These are phyloP conservation scores for Asterochloris erici DNA, from an alignment of 139 green algal genomes.

Conservation along the genomic window DNA sequence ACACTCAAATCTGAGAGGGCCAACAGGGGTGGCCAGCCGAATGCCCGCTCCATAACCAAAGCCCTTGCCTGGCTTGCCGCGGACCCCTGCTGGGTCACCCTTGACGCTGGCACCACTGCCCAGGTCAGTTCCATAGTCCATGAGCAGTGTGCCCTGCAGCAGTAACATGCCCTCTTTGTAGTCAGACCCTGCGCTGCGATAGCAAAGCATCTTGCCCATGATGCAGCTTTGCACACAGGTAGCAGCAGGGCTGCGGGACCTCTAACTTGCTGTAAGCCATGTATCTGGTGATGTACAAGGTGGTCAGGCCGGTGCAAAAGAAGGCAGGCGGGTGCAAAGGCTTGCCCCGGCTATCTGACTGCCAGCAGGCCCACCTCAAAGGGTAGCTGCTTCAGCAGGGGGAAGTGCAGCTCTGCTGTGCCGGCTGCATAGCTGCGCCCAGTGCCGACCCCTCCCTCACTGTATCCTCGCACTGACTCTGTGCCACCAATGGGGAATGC, in stretches of 20 bases:
- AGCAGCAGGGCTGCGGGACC: too few species aligned
- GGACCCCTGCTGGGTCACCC: slow-evolving; percentile 82
- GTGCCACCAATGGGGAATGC: slow-evolving; percentile 94
- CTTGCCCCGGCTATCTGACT: neutral
- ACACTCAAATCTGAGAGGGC: slow-evolving; percentile 94
- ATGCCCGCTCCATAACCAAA: slow-evolving; percentile 86
- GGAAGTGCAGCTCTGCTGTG: slow-evolving; percentile 77
- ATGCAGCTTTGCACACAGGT: too few species aligned
- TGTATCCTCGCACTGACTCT: slow-evolving; percentile 86
- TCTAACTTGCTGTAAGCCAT: too few species aligned
- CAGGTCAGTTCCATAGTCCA: slow-evolving; percentile 90
- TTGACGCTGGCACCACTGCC: slow-evolving; percentile 78
- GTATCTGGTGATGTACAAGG: neutral
- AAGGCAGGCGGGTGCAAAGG: neutral
- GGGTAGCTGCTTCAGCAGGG: slow-evolving; percentile 42
- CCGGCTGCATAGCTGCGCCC: slow-evolving; percentile 78
- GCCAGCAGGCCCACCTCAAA: slow-evolving; percentile 22
- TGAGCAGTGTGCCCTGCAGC: slow-evolving; percentile 80
- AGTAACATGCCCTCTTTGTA: neutral
- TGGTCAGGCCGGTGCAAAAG: neutral
- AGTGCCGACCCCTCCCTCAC: slow-evolving; percentile 88
- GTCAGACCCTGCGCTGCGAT: neutral
- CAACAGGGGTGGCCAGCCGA: slow-evolving; percentile 85
- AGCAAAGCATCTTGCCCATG: neutral
- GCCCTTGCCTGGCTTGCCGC: slow-evolving; percentile 83